Conservation (phyloP, 257 asterid species). For the Datura wrightii region DNA sequence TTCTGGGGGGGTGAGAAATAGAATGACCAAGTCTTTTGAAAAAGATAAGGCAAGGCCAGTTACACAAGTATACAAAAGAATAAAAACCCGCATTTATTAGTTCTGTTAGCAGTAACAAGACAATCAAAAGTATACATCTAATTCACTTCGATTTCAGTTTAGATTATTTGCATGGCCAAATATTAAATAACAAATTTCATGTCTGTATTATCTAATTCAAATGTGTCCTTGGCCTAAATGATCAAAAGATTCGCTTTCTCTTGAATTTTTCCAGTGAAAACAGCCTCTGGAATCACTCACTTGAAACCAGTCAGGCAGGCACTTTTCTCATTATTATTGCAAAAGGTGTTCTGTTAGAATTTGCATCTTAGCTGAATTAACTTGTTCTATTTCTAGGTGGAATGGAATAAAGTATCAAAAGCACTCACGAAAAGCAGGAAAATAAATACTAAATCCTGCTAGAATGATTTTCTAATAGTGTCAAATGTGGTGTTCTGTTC, state of each 20-base stretch:
- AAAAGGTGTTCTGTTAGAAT: background rate
- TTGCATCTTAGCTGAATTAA: background rate
- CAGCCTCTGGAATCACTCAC: background rate
- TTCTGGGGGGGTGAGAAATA: background rate
- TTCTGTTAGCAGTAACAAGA: background rate
- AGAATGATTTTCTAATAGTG: background rate
- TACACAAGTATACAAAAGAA: background rate
- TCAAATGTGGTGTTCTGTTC: background rate
- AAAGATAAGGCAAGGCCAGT: background rate
- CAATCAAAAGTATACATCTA: background rate
- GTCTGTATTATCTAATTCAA: background rate
- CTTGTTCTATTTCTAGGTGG: background rate
- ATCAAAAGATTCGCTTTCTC: background rate
- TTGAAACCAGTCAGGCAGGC: background rate
- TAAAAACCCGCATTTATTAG: background rate
- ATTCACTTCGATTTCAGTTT: background rate
- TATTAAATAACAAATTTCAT: background rate
- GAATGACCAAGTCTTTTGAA: background rate
- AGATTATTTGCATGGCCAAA: background rate
- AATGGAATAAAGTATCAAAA: background rate
- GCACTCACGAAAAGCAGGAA: background rate
- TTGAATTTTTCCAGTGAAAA: background rate
- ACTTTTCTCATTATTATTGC: background rate
- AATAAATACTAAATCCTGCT: background rate
- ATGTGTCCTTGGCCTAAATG: background rate